Evolutionary conservation across 192 early-diverging fungal genomes (phyloP), one percentile per base, ranked within the genome.

Genomic region (Coemansia sp.): DNA sequence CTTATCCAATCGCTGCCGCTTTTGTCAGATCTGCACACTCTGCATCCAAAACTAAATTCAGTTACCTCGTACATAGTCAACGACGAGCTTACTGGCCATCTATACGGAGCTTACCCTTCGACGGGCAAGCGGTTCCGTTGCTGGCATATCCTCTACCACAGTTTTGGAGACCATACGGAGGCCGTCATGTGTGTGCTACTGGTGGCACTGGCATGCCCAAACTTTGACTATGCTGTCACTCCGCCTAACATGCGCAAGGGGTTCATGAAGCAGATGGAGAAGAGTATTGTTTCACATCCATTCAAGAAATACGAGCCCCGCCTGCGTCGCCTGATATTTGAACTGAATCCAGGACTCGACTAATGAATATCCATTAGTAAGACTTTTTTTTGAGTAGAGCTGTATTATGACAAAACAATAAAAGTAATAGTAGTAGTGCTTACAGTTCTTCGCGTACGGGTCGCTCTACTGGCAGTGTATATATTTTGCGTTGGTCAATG

Each of bases 391-490:
- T 38, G 36, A 38, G 9, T 9, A 38, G 36, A 38, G 36, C 9
- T 38, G 0, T 5, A 2, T 13, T 46, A 3, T 46, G 20, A 47
- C 47, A 27, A 27, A 27, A 27, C n/a, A 27, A 27, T 27, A 27
- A 27, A 27, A 27, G 24, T 27, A 27, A 27, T 27, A 27, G 24
- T 33, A 15, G 22, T 4, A 13, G 27, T 29, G 10, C 16, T n/a
- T 68, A 74, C 38, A 74, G 47, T 13, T 74, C 73, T 31, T 64
- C 67, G 38, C 51, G 52, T 29, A 54, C 52, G 18, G 67, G 73
- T 3, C 67, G 67, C 36, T 69, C 74, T 3, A 70, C 74, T 15
- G 74, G 68, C 11, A 70, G 52, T 22, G 49, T 63, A 18, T 66
- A 75, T 7, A 60, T 18, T 60, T 60, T 60, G 57, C 57, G 57